Base-by-base conservation (phyloP, 2,329 filamentous ascomycete species). In the Raffaelea ambrosiae region DNA sequence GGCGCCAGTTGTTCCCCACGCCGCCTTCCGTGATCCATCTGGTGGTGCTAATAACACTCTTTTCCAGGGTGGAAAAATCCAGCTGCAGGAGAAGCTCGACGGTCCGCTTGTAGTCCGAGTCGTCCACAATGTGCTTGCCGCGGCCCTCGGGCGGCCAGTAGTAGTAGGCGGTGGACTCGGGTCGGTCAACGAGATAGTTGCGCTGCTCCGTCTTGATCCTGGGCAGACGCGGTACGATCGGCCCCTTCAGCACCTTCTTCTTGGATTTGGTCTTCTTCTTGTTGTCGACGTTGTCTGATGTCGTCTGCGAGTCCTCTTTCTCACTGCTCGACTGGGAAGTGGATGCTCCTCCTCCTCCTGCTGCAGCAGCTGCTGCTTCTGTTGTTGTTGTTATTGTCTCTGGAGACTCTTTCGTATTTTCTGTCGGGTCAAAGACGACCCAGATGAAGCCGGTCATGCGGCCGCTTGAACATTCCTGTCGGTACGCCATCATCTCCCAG, bases 401-500 rank as follows among this genome's bases (percentile, higher is more conserved):
- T 16, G 16, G 23, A 20, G 19, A n/a, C 8, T 29, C 41, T 40
- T 44, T 29, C 19, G n/a, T 5, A 2, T 20, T 10, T 3, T 10
- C 4, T 8, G 29, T 50, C 10, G 80, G 74, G 31, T 88, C 84
- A 54, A 96, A 85, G 0, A 96, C 83, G 22, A 96, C 69, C 91
- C 94, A 98, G 22, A 97, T 74, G 56, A 98, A 98, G 0, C 94
- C 94, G 0, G 95, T 94, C 59, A 95, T 74, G 18, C 90, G 77
- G 0, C 93, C 94, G 31, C 89, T 88, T 1, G 90, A 95, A 60
- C 93, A 98, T 61, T 98, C 93, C 62, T 97, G 93, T 48, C 93
- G 76, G 61, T 87, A 97, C 0, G 90, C 84, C 91, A 98, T 97
- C 76, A 95, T 86, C 53, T 98, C 93, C 93, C 93, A 98, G 60